Percentiles rank a stretch among this genome's conserved stretches.
Evolutionary conservation across 225 moss, liverwort and hornwort species (phyloP).

Genomic region (Marchantia paleacea): DNA sequence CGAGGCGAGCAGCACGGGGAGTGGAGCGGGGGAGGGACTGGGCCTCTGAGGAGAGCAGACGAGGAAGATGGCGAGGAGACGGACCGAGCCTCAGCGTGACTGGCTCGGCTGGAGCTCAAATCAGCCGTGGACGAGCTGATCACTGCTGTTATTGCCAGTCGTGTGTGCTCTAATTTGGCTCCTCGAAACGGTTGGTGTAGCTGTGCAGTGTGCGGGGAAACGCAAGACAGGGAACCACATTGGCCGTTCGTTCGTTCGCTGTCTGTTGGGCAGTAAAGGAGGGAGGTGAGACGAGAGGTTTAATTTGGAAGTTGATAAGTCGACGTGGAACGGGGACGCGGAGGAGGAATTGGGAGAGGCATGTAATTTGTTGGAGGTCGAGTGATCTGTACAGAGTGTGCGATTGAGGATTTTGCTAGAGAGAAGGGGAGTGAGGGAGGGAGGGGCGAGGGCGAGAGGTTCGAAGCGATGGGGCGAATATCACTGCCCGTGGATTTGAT

Average conservation of each 20-base stretch:
- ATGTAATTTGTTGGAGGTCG: neutral
- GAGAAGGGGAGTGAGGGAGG: neutral
- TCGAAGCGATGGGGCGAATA: conserved; percentile 19
- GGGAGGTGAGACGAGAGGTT: neutral
- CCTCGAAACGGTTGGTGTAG: neutral
- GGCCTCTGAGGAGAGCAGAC: neutral
- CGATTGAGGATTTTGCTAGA: neutral
- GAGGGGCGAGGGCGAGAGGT: neutral
- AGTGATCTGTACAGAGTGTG: neutral
- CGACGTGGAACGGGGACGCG: neutral
- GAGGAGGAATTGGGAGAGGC: neutral
- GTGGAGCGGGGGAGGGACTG: neutral
- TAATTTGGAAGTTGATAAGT: neutral
- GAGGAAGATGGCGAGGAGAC: too few species aligned
- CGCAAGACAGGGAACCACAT: neutral
- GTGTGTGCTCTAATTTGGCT: neutral
- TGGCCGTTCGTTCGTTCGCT: neutral
- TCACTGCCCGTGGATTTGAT: conserved; percentile 23
- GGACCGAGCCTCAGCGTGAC: too few species aligned
- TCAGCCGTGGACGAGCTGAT: neutral
- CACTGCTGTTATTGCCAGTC: neutral
- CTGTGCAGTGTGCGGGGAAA: neutral
- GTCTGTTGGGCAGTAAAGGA: neutral
- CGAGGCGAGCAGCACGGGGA: neutral
- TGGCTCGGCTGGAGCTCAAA: neutral